Conservation (phyloP, 1,284 basidiomycete genomes). For the Rhodotorula sp. region DNA sequence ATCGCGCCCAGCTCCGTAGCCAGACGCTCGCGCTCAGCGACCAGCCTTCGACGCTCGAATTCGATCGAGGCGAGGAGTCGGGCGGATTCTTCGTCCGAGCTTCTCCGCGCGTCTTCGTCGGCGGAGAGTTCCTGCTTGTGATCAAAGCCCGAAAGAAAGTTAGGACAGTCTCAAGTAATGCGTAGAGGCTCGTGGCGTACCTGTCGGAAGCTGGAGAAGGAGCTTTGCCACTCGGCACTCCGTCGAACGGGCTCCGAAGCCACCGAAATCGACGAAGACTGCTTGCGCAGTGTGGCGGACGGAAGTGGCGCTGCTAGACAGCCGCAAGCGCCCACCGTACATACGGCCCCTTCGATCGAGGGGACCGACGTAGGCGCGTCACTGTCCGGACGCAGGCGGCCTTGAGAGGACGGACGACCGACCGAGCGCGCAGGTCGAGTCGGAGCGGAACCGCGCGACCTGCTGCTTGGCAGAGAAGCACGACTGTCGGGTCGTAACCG, state of each 20-base stretch:
- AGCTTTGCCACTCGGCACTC: conserved; percentile 22
- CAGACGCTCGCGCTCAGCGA: too few species aligned
- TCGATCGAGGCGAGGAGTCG: too few species aligned
- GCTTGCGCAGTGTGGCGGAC: background rate
- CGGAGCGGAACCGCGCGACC: background rate
- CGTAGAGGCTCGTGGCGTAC: background rate
- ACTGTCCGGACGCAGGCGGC: background rate
- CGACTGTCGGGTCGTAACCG: background rate
- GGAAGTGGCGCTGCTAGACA: conserved; percentile 3
- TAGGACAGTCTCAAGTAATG: background rate
- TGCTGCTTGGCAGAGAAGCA: background rate
- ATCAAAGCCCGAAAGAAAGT: too few species aligned
- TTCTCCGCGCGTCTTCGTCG: too few species aligned
- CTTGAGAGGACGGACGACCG: background rate
- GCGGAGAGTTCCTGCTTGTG: too few species aligned
- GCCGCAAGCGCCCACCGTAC: background rate
- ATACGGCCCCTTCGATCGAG: too few species aligned
- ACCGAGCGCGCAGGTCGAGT: background rate
- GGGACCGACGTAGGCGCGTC: background rate
- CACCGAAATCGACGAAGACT: conserved; percentile 42
- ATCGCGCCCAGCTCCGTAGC: too few species aligned
- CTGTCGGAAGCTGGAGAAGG: conserved; percentile 17
- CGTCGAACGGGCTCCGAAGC: conserved; percentile 32
- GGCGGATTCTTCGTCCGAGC: too few species aligned
- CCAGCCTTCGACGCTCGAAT: too few species aligned